phyloP scores from a whole-genome alignment of 768 basidiomycete genomes.

The Mrakia frigida region DNA sequence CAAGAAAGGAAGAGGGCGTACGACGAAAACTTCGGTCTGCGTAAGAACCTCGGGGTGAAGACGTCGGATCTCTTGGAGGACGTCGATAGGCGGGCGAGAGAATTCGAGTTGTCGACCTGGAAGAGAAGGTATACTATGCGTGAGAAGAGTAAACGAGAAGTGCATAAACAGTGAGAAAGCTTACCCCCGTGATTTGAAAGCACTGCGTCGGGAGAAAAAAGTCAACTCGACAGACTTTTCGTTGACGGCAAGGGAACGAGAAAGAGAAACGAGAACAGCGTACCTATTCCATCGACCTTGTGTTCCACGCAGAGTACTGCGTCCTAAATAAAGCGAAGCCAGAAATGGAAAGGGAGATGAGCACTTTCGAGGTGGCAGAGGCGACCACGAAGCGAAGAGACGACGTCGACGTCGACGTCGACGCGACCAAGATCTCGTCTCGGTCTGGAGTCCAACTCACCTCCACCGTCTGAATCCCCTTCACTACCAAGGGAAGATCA shows the following conservation, averaged over 20 bases:
- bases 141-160: not conserved
- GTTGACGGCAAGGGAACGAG: not conserved
- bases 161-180: not conserved
- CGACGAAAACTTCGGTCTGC: constrained; percentile 9
- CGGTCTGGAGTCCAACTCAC: no score
- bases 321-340: constrained; percentile 29
- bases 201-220: constrained; percentile 22
- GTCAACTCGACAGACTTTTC: not conserved
- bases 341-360: not conserved
- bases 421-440: no score
- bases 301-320: constrained; percentile 45
- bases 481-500: constrained; percentile 43
- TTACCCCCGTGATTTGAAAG: constrained; percentile 44
- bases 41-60: constrained; percentile 14
- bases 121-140: not conserved
- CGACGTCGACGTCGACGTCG: not conserved
- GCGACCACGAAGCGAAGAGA: not conserved
- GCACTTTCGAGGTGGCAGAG: not conserved
- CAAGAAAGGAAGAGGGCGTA: not conserved
- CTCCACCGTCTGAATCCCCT: constrained; percentile 43
- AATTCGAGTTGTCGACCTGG: constrained; percentile 22
- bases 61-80: constrained; percentile 14
- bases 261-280: not conserved
- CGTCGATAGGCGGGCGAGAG: constrained; percentile 6
- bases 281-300: constrained; percentile 46